phyloP scores from a whole-genome alignment of 257 asterid species.

The Plantago major region DNA sequence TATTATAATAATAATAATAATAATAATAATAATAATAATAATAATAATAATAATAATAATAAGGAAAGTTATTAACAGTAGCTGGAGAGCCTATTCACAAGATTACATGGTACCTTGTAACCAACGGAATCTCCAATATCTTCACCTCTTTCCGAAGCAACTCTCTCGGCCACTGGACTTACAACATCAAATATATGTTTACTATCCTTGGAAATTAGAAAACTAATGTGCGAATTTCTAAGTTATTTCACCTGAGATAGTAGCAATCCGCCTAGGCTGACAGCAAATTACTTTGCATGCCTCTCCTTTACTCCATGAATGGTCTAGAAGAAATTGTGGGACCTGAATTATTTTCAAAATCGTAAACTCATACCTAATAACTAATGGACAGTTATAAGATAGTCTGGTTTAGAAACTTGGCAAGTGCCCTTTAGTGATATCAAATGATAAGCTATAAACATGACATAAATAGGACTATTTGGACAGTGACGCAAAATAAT shows the following conservation, averaged over 20 bases:
- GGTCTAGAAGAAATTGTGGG: conserved; percentile 87
- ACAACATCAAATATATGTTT: conserved; percentile 20
- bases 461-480: too few species aligned
- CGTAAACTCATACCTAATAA: conserved; percentile 3
- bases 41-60: neutral
- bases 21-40: neutral
- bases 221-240: conserved; percentile 13
- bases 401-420: neutral
- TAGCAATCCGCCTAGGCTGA: conserved; percentile 94
- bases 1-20: neutral
- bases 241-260: conserved; percentile 66
- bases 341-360: conserved; percentile 42
- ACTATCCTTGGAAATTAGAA: conserved; percentile 13
- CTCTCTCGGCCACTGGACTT: conserved; percentile 88
- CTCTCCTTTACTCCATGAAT: conserved; percentile 81
- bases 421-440: neutral
- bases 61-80: neutral
- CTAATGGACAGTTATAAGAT: neutral
- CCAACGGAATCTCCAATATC: conserved; percentile 80
- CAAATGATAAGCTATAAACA: neutral
- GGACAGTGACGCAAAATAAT: too few species aligned
- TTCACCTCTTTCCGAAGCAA: conserved; percentile 95
- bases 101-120: conserved; percentile 61
- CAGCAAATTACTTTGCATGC: conserved; percentile 83
- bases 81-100: neutral